phyloP scores from a whole-genome alignment of 305 asterid genomes.

The Fraxinus floribunda region DNA sequence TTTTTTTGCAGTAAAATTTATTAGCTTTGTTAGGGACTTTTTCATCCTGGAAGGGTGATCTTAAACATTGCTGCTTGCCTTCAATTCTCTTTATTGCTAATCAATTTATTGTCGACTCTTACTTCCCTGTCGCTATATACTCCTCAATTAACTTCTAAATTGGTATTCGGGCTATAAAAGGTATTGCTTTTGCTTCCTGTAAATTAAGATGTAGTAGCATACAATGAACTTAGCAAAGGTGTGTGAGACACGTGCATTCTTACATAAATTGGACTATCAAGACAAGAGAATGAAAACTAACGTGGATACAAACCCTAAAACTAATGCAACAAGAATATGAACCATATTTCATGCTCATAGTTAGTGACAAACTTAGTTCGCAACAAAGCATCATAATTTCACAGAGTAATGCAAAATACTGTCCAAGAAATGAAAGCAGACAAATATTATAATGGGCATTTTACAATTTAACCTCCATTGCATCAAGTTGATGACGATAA shows the following conservation, averaged over 20 bases:
- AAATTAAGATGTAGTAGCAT: background rate
- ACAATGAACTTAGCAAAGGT: background rate
- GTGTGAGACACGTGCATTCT: background rate
- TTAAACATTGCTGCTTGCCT: background rate
- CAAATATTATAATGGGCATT: background rate
- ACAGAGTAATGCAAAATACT: background rate
- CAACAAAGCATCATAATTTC: background rate
- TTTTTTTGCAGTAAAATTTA: background rate
- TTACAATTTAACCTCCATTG: conserved; percentile 66
- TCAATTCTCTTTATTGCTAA: background rate
- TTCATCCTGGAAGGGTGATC: background rate
- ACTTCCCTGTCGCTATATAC: background rate
- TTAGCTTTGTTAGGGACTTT: background rate
- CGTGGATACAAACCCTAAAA: background rate
- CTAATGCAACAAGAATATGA: background rate
- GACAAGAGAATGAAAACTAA: background rate
- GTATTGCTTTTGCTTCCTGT: background rate
- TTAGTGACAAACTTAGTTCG: background rate
- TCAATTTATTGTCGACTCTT: background rate
- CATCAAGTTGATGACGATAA: conserved; percentile 81
- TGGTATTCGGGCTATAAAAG: background rate
- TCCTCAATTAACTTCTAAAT: background rate
- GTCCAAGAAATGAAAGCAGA: background rate
- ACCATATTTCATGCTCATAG: background rate
- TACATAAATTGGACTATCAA: background rate